Evolutionary conservation across 768 basidiomycete species (phyloP).

Genomic region (Hypsizygus marmoreus): DNA sequence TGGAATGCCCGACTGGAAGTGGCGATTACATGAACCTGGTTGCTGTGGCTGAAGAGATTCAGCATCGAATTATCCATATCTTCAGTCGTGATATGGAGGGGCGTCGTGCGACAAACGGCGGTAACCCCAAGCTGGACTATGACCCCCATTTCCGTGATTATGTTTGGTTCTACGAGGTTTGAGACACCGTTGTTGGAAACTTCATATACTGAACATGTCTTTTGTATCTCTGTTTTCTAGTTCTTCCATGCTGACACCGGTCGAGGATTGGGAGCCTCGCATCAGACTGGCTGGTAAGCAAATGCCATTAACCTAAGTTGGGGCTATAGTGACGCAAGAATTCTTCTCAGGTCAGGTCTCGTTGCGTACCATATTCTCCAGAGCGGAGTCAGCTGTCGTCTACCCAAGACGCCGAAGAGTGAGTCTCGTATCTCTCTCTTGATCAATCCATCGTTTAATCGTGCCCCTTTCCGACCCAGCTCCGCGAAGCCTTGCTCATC

Average conservation of each 20-base stretch:
- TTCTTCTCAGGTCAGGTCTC: slow-evolving; percentile 74
- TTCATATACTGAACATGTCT: slow-evolving; percentile 3
- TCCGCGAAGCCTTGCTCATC: slow-evolving; percentile 81
- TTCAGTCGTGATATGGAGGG: slow-evolving; percentile 92
- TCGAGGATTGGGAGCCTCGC: slow-evolving; percentile 92
- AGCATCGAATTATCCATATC: slow-evolving; percentile 98
- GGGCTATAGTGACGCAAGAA: no score
- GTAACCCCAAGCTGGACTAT: slow-evolving; percentile 79
- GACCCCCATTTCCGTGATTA: slow-evolving; percentile 98
- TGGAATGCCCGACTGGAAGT: slow-evolving; percentile 95
- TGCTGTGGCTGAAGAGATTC: slow-evolving; percentile 94
- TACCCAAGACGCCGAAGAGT: slow-evolving; percentile 96
- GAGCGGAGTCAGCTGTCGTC: slow-evolving; percentile 82
- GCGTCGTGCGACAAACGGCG: slow-evolving; percentile 88
- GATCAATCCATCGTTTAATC: slow-evolving; percentile 7
- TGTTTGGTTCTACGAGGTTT: slow-evolving; percentile 92
- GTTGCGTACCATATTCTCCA: slow-evolving; percentile 92
- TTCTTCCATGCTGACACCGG: slow-evolving; percentile 97
- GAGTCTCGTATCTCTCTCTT: slow-evolving; percentile 29
- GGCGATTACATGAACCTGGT: slow-evolving; percentile 98
- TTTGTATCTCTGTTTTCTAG: slow-evolving; percentile 35
- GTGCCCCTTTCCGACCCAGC: slow-evolving; percentile 53
- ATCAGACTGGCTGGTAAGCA: slow-evolving; percentile 95
- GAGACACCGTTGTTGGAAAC: slow-evolving; percentile 12
- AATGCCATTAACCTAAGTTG: no score